Conservation (phyloP, 2,329 filamentous ascomycete species). For the Pyricularia sp. region DNA sequence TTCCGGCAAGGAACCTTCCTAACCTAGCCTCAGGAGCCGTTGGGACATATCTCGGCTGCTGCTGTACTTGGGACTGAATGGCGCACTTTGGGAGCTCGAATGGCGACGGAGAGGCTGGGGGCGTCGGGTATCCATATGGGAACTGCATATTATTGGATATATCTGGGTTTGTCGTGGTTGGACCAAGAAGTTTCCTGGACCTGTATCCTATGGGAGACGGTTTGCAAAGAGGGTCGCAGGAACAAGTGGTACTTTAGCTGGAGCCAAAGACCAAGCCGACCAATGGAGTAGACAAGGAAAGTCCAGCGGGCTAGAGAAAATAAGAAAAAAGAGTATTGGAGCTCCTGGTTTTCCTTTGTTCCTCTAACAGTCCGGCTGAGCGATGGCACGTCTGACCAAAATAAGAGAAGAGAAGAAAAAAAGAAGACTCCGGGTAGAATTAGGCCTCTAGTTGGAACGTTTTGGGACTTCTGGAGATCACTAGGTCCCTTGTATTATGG, state of each 20-base stretch:
- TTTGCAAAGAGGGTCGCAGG: background rate
- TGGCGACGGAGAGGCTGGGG: constrained; percentile 46
- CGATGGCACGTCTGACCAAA: background rate
- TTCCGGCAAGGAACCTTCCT: constrained; percentile 73
- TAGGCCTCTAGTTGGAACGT: constrained; percentile 1
- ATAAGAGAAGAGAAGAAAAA: background rate
- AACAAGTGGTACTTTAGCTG: background rate
- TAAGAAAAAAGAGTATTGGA: background rate
- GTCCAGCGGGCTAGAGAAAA: too few species aligned
- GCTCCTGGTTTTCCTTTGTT: background rate
- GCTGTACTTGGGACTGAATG: constrained; percentile 28
- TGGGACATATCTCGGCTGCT: constrained; percentile 40
- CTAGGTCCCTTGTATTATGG: background rate
- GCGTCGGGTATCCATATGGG: constrained; percentile 44
- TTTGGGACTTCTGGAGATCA: background rate
- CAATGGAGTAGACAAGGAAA: background rate
- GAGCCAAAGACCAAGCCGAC: background rate
- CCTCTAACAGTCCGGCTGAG: background rate
- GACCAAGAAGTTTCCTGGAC: background rate
- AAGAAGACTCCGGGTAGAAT: constrained; percentile 7
- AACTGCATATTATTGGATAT: constrained; percentile 11
- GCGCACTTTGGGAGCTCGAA: constrained; percentile 37
- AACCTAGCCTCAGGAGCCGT: constrained; percentile 73
- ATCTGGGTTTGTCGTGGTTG: constrained; percentile 9
- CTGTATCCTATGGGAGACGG: background rate